phyloP scores from a whole-genome alignment of 1,284 basidiomycete species.

The Fomitopsis pinicola region DNA sequence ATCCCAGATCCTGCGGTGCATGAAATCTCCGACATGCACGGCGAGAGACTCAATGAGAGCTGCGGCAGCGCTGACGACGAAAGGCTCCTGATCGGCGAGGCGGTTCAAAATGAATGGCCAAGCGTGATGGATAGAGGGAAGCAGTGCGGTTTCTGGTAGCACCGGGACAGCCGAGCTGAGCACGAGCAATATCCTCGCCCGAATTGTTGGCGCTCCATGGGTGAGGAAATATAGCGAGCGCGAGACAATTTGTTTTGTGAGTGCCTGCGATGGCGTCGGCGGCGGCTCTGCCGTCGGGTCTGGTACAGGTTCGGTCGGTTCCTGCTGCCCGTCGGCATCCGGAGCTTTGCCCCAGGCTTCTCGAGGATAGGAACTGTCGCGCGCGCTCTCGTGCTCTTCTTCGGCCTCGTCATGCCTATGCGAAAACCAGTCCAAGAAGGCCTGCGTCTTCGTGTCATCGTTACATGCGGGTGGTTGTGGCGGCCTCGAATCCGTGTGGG shows the following conservation, averaged over 20 bases:
- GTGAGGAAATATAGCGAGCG: slow-evolving; percentile 89
- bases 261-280: slow-evolving; percentile 65
- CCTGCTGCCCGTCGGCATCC: slow-evolving; percentile 18
- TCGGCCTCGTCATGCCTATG: slow-evolving; percentile 37
- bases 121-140: slow-evolving; percentile 79
- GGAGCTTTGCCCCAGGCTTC: slow-evolving; percentile 40
- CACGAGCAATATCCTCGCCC: slow-evolving; percentile 75
- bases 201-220: slow-evolving; percentile 79
- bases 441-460: slow-evolving; percentile 32
- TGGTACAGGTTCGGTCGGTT: slow-evolving; percentile 18
- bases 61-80: slow-evolving; percentile 74
- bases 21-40: slow-evolving; percentile 72
- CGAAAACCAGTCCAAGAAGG: slow-evolving; percentile 63
- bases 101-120: slow-evolving; percentile 91
- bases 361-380: slow-evolving; percentile 36
- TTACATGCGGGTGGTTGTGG: slow-evolving; percentile 9
- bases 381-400: slow-evolving; percentile 9
- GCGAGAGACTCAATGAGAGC: slow-evolving; percentile 67
- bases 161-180: slow-evolving; percentile 71
- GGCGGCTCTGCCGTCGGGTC: slow-evolving; percentile 33
- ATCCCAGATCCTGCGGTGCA: slow-evolving; percentile 80
- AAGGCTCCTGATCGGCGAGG: slow-evolving; percentile 66
- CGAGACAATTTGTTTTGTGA: slow-evolving; percentile 80
- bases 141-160: slow-evolving; percentile 69
- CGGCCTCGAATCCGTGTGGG: slow-evolving; percentile 4